Evolutionary conservation across 371 early-diverging fungal species (phyloP).

Genomic region (Mucor sp.): DNA sequence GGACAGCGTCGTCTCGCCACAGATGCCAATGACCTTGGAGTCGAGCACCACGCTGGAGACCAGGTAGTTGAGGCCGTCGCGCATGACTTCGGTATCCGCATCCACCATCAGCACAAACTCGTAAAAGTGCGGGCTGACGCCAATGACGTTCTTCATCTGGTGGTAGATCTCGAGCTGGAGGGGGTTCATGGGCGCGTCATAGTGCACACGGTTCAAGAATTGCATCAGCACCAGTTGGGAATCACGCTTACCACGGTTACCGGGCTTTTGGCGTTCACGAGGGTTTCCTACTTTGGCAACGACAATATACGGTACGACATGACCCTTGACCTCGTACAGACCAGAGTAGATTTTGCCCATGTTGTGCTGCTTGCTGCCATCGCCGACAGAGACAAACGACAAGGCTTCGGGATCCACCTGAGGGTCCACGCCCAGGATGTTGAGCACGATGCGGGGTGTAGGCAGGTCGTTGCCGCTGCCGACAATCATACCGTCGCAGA

Average conservation of each 20-base stretch:
- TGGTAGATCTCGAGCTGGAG: slow-evolving; percentile 88
- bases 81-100: slow-evolving; percentile 86
- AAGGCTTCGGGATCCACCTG: slow-evolving; percentile 83
- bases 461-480: slow-evolving; percentile 93
- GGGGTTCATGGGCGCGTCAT: slow-evolving; percentile 87
- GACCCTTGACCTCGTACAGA: slow-evolving; percentile 72
- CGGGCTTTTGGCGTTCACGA: slow-evolving; percentile 79
- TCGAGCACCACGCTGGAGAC: slow-evolving; percentile 87
- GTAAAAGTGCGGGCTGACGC: slow-evolving; percentile 81
- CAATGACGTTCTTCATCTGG: slow-evolving; percentile 89
- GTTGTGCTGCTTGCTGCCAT: slow-evolving; percentile 87
- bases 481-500: slow-evolving; percentile 87
- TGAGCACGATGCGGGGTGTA: slow-evolving; percentile 93
- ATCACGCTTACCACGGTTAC: slow-evolving; percentile 99
- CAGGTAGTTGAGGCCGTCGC: slow-evolving; percentile 84
- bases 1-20: slow-evolving; percentile 89
- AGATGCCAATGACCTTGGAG: slow-evolving; percentile 83
- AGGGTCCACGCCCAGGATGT: slow-evolving; percentile 87
- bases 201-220: slow-evolving; percentile 96
- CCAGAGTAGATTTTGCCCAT: slow-evolving; percentile 95
- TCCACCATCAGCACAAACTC: slow-evolving; percentile 92
- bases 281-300: slow-evolving; percentile 93
- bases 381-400: slow-evolving; percentile 85
- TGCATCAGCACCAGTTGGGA: slow-evolving; percentile 98
- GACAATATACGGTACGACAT: slow-evolving; percentile 82